These are phyloP conservation scores for Inga laurina DNA, from an alignment of 306 rosid species.

Conservation along the genomic window DNA sequence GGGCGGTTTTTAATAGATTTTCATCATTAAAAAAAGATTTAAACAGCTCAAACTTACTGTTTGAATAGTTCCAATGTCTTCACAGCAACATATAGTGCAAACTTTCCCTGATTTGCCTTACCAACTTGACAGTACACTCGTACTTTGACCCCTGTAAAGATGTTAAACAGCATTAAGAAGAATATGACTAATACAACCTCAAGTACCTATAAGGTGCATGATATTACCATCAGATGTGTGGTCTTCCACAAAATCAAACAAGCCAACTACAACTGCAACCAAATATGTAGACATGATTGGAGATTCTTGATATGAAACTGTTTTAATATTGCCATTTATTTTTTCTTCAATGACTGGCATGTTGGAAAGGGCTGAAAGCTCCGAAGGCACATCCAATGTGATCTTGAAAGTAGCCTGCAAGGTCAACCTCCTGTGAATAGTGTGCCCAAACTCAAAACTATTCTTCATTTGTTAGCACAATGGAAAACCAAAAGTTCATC, in stretches of 20 bases:
- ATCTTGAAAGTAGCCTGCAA: conserved; percentile 92
- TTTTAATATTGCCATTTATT: conserved; percentile 59
- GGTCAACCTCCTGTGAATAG: conserved; percentile 22
- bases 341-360: conserved; percentile 86
- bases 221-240: conserved; percentile 78
- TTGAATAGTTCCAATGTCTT: conserved; percentile 71
- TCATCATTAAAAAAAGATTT: background rate
- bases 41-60: conserved; percentile 54
- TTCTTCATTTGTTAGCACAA: conserved; percentile 19
- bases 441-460: conserved; percentile 28
- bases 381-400: conserved; percentile 82
- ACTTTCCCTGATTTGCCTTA: conserved; percentile 79
- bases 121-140: conserved; percentile 93
- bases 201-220: conserved; percentile 9
- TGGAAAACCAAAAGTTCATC: conserved; percentile 24
- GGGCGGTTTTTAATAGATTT: conserved; percentile 7
- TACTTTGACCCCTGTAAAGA: conserved; percentile 78
- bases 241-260: conserved; percentile 91
- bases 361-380: conserved; percentile 85
- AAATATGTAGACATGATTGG: conserved; percentile 94
- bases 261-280: conserved; percentile 90
- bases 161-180: conserved; percentile 26
- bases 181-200: conserved; percentile 13
- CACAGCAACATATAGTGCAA: conserved; percentile 86
- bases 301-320: conserved; percentile 74